Evolutionary conservation across 148 eudicot species (phyloP).

Genomic region (Gaultheria prostrata): DNA sequence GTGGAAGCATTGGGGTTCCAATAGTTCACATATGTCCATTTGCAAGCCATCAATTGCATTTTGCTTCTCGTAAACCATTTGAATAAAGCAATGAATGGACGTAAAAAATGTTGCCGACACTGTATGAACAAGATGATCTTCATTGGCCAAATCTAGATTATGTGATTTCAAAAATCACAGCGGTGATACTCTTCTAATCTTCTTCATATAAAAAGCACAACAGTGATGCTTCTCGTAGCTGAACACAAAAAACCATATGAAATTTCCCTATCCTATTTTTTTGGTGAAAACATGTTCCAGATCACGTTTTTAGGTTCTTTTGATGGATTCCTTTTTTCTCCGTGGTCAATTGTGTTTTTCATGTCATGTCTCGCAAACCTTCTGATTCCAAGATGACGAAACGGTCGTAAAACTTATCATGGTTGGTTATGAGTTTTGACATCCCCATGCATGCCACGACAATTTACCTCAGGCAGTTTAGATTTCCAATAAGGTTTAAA

Average conservation of each 20-base stretch:
- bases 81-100: not conserved
- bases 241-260: not conserved
- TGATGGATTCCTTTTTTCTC: not conserved
- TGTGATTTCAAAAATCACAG: not conserved
- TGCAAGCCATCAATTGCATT: not conserved
- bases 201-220: no score
- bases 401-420: slow-evolving; percentile 4
- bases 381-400: not conserved
- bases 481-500: not conserved
- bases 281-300: not conserved
- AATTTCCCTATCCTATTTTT: not conserved
- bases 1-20: not conserved
- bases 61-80: not conserved
- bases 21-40: not conserved
- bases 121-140: not conserved
- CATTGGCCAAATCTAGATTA: not conserved
- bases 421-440: not conserved
- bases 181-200: not conserved
- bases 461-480: not conserved
- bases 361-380: not conserved
- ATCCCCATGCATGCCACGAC: not conserved
- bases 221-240: not conserved
- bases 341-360: not conserved
- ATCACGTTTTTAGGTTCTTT: not conserved
- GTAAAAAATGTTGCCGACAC: not conserved